Evolutionary conservation across 306 rosid species (phyloP).

Genomic region (Vicia faba): DNA sequence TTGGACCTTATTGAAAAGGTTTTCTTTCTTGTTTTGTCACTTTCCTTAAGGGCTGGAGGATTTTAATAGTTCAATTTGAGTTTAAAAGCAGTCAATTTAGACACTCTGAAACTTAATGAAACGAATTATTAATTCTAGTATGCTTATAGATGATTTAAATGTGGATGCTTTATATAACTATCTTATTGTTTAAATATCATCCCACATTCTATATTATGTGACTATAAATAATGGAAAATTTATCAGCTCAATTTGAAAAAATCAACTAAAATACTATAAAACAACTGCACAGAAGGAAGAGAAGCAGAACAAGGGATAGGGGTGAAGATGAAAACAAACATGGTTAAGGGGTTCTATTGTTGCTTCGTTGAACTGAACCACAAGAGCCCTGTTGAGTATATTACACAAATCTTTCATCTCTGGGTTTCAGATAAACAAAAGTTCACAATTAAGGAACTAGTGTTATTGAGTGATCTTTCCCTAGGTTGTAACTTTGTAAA

Average conservation of each 20-base stretch:
- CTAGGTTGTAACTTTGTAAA: conserved; percentile 32
- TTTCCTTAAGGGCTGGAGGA: conserved; percentile 29
- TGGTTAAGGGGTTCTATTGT: conserved; percentile 19
- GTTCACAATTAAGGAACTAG: conserved; percentile 16
- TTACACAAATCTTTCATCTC: conserved; percentile 18
- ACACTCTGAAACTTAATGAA: conserved; percentile 19
- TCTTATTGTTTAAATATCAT: conserved; percentile 17
- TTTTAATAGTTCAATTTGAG: conserved; percentile 29
- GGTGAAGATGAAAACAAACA: conserved; percentile 28
- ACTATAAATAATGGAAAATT: conserved; percentile 14
- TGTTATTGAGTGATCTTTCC: conserved; percentile 12
- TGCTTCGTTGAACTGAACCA: conserved; percentile 28
- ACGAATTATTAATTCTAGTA: conserved; percentile 21
- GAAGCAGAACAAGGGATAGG: conserved; percentile 15
- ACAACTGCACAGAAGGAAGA: conserved; percentile 19
- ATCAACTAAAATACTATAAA: conserved; percentile 23
- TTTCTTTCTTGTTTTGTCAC: conserved; percentile 8
- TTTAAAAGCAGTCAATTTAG: conserved; percentile 33
- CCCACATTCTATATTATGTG: conserved; percentile 27
- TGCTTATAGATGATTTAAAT: conserved; percentile 21
- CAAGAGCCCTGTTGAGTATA: conserved; percentile 16
- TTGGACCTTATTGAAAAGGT: conserved; percentile 99
- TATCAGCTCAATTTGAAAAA: conserved; percentile 24
- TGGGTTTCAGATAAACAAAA: conserved; percentile 22
- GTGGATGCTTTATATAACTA: conserved; percentile 3